Evolutionary conservation across 177 flowering plant species (phyloP), one percentile per base, ranked within the genome.

Genomic region (Vitis hybrid): DNA sequence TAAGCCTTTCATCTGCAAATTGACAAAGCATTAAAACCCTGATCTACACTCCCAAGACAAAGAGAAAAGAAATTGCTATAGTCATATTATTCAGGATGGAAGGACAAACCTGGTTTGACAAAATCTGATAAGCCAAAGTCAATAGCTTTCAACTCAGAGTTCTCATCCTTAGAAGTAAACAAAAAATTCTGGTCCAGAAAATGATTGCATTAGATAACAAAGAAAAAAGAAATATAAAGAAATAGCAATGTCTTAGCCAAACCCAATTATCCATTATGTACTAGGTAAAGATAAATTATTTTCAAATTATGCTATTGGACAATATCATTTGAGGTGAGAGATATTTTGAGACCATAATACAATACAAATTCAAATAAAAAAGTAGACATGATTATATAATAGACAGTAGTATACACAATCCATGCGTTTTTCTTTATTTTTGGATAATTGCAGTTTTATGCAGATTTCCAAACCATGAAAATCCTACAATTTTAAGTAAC

Each of bases 41-140:
- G 16, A 2, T n/a, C 61, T n/a, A 51, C 71, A 71, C 45, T 18
- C 19, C 18, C 31, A 49, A 19, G 55, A 14, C 45, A 55, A 15
- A 55, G 16, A 5, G 45, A 33, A 26, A 55, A 33, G 49, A 70
- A 31, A 56, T 3, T 63, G 39, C 45, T 29, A 16, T 18, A 57
- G 13, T 3, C 16, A 51, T 60, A 11, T 18, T 33, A 22, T 2
- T 65, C 18, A n/a, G 53, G 13, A 64, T 51, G 62, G 50, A 66
- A 61, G 45, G 67, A 70, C 77, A 56, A 71, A 91, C 98, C 98
- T 87, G 95, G 98, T 77, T 79, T 93, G 39, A 87, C 94, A 77
- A 85, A 93, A 82, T 91, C 98, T 62, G 98, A 94, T 64, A 93
- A 81, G 31, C 98, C 98, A 79, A 94, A 94, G 72, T 94, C 98